Evolutionary conservation across 495 filamentous ascomycete genomes (phyloP).

Genomic region (Amphirosellinia nigrospora): DNA sequence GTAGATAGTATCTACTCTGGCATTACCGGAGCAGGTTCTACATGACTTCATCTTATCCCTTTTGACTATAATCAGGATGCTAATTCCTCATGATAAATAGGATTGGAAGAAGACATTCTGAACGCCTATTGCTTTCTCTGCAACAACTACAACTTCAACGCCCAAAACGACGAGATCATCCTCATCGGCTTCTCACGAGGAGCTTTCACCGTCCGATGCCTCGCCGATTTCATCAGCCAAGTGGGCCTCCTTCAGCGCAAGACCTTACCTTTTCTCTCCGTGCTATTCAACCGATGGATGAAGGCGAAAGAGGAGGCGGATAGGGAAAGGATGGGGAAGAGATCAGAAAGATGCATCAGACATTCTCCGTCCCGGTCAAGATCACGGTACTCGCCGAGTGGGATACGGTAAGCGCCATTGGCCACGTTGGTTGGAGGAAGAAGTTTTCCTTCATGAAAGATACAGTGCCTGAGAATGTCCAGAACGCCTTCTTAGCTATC

Average conservation of each 20-base stretch:
- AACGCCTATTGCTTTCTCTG: constrained; percentile 66
- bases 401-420: constrained; percentile 17
- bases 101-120: constrained; percentile 44
- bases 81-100: background rate
- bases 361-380: constrained; percentile 11
- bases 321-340: background rate
- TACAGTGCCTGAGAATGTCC: constrained; percentile 10
- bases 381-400: constrained; percentile 14
- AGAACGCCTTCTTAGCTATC: constrained; percentile 14
- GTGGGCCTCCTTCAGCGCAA: constrained; percentile 54
- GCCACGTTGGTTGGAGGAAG: constrained; percentile 1
- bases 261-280: constrained; percentile 5
- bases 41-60: background rate
- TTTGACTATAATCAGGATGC: background rate
- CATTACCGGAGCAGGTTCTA: constrained; percentile 38
- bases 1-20: constrained; percentile 27
- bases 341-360: constrained; percentile 4
- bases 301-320: constrained; percentile 5
- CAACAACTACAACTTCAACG: constrained; percentile 56
- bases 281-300: constrained; percentile 18
- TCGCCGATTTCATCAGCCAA: constrained; percentile 59
- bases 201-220: constrained; percentile 65
- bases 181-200: constrained; percentile 70
- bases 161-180: constrained; percentile 63
- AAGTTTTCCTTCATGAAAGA: constrained; percentile 11